Evolutionary conservation across 805 yeast genomes (phyloP).

Genomic region (Yamadazyma sp.): DNA sequence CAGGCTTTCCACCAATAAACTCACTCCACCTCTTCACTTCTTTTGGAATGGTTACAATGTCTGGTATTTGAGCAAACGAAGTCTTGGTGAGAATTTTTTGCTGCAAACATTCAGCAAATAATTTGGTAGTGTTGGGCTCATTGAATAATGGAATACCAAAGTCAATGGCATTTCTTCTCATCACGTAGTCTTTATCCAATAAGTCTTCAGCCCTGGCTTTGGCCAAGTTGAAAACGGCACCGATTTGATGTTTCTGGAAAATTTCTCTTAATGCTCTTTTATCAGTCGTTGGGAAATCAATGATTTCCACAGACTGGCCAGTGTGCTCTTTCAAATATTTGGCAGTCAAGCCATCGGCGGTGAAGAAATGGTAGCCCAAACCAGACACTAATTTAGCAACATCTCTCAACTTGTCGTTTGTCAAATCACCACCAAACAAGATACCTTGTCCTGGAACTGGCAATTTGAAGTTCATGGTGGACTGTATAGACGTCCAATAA

Average conservation of each 20-base stretch:
- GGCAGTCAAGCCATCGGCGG: conserved; percentile 72
- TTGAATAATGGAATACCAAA: conserved; percentile 95
- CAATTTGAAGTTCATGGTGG: conserved; percentile 94
- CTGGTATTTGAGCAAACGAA: conserved; percentile 44
- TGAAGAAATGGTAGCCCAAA: conserved; percentile 79
- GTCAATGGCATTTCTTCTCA: conserved; percentile 99
- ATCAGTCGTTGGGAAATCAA: conserved; percentile 90
- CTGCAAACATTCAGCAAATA: conserved; percentile 82
- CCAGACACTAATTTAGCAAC: conserved; percentile 70
- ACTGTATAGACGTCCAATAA: conserved; percentile 96
- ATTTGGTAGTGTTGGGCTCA: conserved; percentile 88
- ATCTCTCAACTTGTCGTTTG: conserved; percentile 64
- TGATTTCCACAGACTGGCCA: conserved; percentile 52
- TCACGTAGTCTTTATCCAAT: conserved; percentile 87
- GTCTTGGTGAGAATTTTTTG: conserved; percentile 60
- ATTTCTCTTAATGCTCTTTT: conserved; percentile 92
- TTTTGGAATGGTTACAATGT: conserved; percentile 59
- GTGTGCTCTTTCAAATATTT: conserved; percentile 59
- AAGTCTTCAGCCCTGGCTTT: conserved; percentile 82
- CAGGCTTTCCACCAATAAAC: conserved; percentile 91
- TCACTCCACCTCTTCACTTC: conserved; percentile 98
- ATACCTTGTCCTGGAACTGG: conserved; percentile 90
- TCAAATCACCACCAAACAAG: conserved; percentile 90
- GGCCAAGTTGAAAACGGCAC: conserved; percentile 91
- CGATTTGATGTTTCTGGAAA: conserved; percentile 81